phyloP scores from a whole-genome alignment of 768 basidiomycete species.

The Suillus alpinus region DNA sequence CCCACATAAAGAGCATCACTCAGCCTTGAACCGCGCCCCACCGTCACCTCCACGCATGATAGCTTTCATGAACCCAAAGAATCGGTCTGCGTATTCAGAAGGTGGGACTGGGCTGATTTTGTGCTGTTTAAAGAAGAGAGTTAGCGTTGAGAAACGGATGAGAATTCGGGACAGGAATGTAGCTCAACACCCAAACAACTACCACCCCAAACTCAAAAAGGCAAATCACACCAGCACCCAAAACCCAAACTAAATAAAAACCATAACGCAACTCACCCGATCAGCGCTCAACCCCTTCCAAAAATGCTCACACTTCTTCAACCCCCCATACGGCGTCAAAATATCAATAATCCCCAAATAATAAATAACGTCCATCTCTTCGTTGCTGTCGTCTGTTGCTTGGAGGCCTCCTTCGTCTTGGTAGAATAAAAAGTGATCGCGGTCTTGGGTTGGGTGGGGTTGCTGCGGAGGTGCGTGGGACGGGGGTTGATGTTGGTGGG shows the following conservation, averaged over 20 bases:
- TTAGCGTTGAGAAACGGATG: not conserved
- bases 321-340: slow-evolving; percentile 76
- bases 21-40: slow-evolving; percentile 47
- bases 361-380: slow-evolving; percentile 73
- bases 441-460: slow-evolving; percentile 15
- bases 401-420: slow-evolving; percentile 93
- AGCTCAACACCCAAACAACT: too few relatives aligned
- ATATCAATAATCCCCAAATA: slow-evolving; percentile 98
- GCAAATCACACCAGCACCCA: not conserved
- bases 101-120: slow-evolving; percentile 95
- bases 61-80: slow-evolving; percentile 83
- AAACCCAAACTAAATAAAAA: too few relatives aligned
- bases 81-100: slow-evolving; percentile 81
- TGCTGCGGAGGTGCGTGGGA: not conserved
- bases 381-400: slow-evolving; percentile 86
- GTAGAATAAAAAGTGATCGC: slow-evolving; percentile 84
- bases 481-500: not conserved
- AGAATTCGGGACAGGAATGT: too few relatives aligned
- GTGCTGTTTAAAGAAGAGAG: slow-evolving; percentile 52
- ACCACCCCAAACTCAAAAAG: slow-evolving; percentile 7
- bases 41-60: slow-evolving; percentile 82
- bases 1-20: slow-evolving; percentile 20
- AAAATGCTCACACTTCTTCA: slow-evolving; percentile 83
- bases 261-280: slow-evolving; percentile 55
- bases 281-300: slow-evolving; percentile 92